Percentiles rank a stretch among this genome's conserved stretches.
These are phyloP conservation scores for Gyrodon lividus DNA, from an alignment of 768 basidiomycete genomes.

Conservation along the genomic window DNA sequence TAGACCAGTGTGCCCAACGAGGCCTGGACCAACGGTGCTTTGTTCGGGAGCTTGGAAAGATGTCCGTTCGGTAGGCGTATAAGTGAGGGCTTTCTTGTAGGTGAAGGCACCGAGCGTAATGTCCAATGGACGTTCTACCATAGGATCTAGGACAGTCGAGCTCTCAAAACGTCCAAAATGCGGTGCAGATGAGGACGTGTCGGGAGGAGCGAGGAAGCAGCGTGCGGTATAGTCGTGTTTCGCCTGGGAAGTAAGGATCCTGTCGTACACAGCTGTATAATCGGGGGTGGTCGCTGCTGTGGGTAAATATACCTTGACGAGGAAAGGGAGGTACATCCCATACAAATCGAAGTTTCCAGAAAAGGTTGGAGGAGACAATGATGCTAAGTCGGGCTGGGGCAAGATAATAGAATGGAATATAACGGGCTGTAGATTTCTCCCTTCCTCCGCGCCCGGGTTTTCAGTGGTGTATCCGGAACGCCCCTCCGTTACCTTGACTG, in stretches of 20 bases:
- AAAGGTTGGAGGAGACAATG: constrained; percentile 11
- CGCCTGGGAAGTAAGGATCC: constrained; percentile 37
- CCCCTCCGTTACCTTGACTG: constrained; percentile 9
- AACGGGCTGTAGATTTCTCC: not conserved
- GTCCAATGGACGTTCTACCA: constrained; percentile 36
- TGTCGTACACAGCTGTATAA: constrained; percentile 34
- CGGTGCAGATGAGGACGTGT: constrained; percentile 10
- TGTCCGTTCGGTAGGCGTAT: constrained; percentile 25
- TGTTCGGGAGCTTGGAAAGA: constrained; percentile 28
- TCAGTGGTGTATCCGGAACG: not conserved
- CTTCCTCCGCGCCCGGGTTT: not conserved
- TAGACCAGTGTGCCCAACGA: constrained; percentile 28
- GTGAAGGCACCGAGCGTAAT: constrained; percentile 27
- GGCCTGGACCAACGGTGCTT: constrained; percentile 22
- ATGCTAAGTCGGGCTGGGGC: constrained; percentile 5
- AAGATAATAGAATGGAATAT: constrained; percentile 8
- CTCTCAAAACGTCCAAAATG: constrained; percentile 27
- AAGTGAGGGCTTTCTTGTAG: constrained; percentile 24
- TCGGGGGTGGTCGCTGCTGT: constrained; percentile 23
- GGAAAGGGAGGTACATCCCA: constrained; percentile 38
- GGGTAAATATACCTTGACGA: constrained; percentile 33
- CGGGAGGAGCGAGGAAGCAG: constrained; percentile 23
- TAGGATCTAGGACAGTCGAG: constrained; percentile 30
- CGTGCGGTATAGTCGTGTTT: constrained; percentile 38
- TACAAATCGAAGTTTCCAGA: constrained; percentile 42